Conservation (phyloP, 2,329 filamentous ascomycete genomes). For the Aspergillus aculeatus region DNA sequence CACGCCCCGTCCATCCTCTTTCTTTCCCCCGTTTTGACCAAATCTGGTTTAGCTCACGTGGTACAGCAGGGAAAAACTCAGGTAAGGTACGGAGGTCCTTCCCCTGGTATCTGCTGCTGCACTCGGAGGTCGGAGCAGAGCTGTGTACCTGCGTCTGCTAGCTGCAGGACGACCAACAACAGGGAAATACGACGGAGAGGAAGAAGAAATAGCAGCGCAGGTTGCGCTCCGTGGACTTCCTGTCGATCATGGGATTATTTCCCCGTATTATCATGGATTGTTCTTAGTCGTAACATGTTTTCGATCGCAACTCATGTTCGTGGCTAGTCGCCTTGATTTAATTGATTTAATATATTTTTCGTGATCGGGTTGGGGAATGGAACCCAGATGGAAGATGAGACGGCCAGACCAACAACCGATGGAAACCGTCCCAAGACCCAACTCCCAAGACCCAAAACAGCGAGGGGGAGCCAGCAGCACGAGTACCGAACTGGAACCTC, state of each 20-base stretch:
- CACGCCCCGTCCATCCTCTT: not conserved
- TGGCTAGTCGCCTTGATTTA: not conserved
- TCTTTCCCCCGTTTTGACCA: not conserved
- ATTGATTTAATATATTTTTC: slow-evolving; percentile 4
- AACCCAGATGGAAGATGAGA: not conserved
- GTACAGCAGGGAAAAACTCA: not conserved
- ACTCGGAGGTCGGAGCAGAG: not conserved
- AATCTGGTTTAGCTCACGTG: not conserved
- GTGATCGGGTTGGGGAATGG: not conserved
- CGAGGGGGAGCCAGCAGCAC: slow-evolving; percentile 2
- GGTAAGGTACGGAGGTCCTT: not conserved
- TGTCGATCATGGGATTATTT: not conserved
- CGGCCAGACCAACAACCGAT: slow-evolving; percentile 1
- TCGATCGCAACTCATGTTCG: not conserved
- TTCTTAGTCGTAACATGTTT: not conserved
- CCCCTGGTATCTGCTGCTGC: not conserved
- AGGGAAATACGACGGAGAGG: not conserved
- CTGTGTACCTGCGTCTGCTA: not conserved
- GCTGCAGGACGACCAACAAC: not conserved
- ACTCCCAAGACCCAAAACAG: not conserved
- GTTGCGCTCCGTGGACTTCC: not conserved
- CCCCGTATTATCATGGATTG: not conserved
- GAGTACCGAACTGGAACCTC: slow-evolving; percentile 10
- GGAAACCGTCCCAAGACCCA: not conserved
- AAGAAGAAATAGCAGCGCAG: not conserved